Conservation (phyloP, 179 eudicot species). For the Spergularia azorica region DNA sequence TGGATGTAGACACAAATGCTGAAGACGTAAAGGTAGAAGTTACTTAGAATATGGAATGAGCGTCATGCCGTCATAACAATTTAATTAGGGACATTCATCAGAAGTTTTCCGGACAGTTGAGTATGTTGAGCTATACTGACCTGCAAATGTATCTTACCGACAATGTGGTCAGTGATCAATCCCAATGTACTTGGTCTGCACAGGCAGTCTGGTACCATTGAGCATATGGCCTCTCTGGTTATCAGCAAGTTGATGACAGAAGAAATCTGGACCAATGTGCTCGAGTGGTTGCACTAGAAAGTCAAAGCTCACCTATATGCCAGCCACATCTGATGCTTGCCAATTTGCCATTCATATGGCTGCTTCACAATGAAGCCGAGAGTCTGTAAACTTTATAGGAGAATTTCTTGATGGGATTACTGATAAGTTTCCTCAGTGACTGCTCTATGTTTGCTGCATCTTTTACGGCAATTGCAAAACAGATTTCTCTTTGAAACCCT, state of each 20-base stretch:
- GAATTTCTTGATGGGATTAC: constrained; percentile 2
- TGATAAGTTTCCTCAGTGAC: constrained; percentile 11
- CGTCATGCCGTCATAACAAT: no score
- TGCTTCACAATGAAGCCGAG: constrained; percentile 3
- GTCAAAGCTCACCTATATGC: background rate
- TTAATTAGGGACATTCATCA: background rate
- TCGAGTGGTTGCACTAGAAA: background rate
- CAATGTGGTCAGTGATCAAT: background rate
- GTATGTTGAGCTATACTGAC: background rate
- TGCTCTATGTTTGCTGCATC: background rate
- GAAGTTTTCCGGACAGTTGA: background rate
- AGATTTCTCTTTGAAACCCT: background rate
- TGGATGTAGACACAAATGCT: background rate
- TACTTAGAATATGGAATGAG: no score
- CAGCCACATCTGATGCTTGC: background rate
- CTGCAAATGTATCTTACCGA: background rate
- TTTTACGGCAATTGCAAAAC: background rate
- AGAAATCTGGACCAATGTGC: background rate
- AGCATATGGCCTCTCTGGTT: no score
- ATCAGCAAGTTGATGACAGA: constrained; percentile 1
- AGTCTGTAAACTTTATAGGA: constrained; percentile 19
- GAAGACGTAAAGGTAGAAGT: background rate
- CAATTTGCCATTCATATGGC: background rate
- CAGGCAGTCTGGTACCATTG: no score
- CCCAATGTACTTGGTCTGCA: no score